Conservation (phyloP, 805 yeast genomes). For the Starmerella apicola region DNA sequence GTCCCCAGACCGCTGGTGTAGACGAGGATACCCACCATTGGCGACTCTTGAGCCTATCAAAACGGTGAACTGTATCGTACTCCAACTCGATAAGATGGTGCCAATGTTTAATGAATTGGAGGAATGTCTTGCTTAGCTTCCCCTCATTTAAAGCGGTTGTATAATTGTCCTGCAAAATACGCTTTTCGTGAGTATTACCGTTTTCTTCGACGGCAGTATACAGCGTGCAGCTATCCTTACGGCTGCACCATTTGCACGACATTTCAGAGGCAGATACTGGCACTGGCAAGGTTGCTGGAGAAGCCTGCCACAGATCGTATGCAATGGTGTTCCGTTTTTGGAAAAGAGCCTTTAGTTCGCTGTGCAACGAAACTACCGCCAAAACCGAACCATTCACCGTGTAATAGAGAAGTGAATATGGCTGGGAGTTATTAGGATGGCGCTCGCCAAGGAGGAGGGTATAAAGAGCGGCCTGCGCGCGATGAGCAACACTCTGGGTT, state of each 20-base stretch:
- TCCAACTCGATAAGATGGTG: constrained; percentile 61
- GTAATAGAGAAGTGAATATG: constrained; percentile 58
- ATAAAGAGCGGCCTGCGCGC: constrained; percentile 78
- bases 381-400: constrained; percentile 48
- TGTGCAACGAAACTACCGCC: constrained; percentile 39
- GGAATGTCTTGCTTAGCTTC: constrained; percentile 30
- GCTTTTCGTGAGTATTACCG: constrained; percentile 4
- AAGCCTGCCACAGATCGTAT: constrained; percentile 33
- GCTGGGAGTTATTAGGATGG: constrained; percentile 50
- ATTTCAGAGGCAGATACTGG: constrained; percentile 27
- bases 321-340: constrained; percentile 64
- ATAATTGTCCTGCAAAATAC: constrained; percentile 5
- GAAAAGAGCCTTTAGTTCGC: constrained; percentile 55
- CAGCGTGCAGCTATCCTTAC: constrained; percentile 20
- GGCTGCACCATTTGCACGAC: constrained; percentile 22
- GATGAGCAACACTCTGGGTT: constrained; percentile 49
- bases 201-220: constrained; percentile 18
- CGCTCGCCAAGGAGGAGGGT: constrained; percentile 67
- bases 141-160: constrained; percentile 4
- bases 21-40: constrained; percentile 26
- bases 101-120: constrained; percentile 58
- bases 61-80: constrained; percentile 51
- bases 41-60: constrained; percentile 35
- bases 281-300: constrained; percentile 8
- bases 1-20: constrained; percentile 3